Base-by-base conservation (phyloP, 805 yeast species). In the Yamadazyma tumulicola region DNA sequence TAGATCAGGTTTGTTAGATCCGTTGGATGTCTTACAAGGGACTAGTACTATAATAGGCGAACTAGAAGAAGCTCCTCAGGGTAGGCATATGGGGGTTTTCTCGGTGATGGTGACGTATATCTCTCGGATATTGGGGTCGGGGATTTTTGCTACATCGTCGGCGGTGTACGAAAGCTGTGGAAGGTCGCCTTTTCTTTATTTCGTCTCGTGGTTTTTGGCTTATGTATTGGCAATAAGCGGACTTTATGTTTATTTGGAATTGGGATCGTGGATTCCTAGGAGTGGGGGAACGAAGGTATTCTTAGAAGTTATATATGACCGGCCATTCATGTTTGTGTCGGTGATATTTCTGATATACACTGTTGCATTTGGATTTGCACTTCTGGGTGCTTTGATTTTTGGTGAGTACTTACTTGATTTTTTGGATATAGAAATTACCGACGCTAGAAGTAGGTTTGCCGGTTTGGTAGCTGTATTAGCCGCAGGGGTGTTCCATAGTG, bases 211-310 rank as follows among this genome's bases (percentile, higher is more conserved):
- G 93, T 19, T 68, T 2, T 49, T 79, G 8, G 79, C 86, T 4
- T 81, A 81, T 1, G 31, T 71, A 4, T 62, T 80, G 38, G 77
- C 88, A 8, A 77, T 79, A 55, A 69, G 83, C 10, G 91, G 91
- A 0, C 54, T 83, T 15, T 77, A 68, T 48, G 72, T 82, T 27
- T 84, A 72, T 51, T 55, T 84, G 35, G 91, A 84, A 49, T 55
- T 83, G 37, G 93, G 91, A 0, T 72, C 82, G 6, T 66, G 81
- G 49, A 64, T 82, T 7, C 88, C 91, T 0, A 62, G 83, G 46
- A 78, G 81, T 40, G 93, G 94, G 3, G 94, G 91, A 0, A 73
- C 80, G 26, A 84, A 84, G 49, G 79, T 77, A 14, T 84, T 84
- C 42, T 54, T 84, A 37, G 91, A 83, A 49, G 75, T 72, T 42